Base-by-base conservation (phyloP, 108 stramenopile genomes). In the Fragilaria radians region DNA sequence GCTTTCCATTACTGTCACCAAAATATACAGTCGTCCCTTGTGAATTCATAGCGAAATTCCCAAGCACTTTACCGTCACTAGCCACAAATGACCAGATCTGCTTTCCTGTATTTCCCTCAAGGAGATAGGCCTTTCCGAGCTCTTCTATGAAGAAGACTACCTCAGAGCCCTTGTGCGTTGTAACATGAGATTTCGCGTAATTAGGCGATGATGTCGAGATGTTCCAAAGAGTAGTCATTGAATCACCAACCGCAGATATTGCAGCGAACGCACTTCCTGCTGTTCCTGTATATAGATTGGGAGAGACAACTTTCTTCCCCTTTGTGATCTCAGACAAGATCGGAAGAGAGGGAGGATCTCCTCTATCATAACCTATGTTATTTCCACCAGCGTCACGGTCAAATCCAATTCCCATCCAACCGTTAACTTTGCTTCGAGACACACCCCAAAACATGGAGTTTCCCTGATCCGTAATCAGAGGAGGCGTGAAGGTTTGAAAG, bases 401-500 rank as follows among this genome's bases (percentile, higher is more conserved):
- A n/a, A n/a, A n/a, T n/a, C n/a, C n/a, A n/a, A n/a, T n/a, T n/a
- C n/a, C n/a, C n/a, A n/a, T 36, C 67, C 67, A 76, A 23, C 61
- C 62, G 32, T 48, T 52, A 52, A 66, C 66, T 26, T 60, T 48
- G 48, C 61, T 62, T 14, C 74, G 68, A 32, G 69, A 65, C 24
- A 65, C 63, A 59, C 34, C 29, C 52, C 59, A 70, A 47, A 62
- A 70, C 1, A 48, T 54, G 24, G 32, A 58, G 28, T 32, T 26
- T 29, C 74, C 74, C 1, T 48, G 5, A 60, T 76, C 70, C 50
- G 61, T 60, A 24, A 76, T 54, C 2, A 55, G 55, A 36, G 74
- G 74, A 42, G 68, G 46, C n/a, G 74, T 60, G 25, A 54, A 50
- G n/a, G 61, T 17, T 47, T 70, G 67, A 62, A 59, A 76, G 9